phyloP scores from a whole-genome alignment of 208 protist species.

The Porcisia hertigi region DNA sequence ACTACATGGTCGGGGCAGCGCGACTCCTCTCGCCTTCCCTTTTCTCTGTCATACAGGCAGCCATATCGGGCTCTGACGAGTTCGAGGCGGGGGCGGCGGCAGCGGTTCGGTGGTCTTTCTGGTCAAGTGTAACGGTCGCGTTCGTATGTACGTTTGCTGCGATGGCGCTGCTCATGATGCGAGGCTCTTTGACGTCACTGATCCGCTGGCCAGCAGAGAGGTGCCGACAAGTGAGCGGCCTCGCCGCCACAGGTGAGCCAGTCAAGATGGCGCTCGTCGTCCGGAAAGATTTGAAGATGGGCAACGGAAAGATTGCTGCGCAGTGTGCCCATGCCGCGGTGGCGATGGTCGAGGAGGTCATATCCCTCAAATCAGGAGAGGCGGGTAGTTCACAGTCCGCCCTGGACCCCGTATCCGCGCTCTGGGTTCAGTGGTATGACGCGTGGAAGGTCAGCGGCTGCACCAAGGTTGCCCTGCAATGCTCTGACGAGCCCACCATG shows the following conservation, averaged over 20 bases:
- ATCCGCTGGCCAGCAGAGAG: slow-evolving; percentile 13
- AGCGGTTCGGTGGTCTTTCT: slow-evolving; percentile 10
- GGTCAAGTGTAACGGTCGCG: slow-evolving; percentile 4
- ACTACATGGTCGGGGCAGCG: slow-evolving; percentile 1
- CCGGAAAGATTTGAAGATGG: slow-evolving; percentile 95
- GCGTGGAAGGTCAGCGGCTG: slow-evolving; percentile 67
- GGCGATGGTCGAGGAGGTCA: slow-evolving; percentile 75
- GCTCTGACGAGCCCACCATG: slow-evolving; percentile 69
- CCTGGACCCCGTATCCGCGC: slow-evolving; percentile 7
- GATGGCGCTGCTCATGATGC: background rate
- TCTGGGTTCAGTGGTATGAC: slow-evolving; percentile 72
- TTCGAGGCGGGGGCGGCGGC: background rate
- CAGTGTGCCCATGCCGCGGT: slow-evolving; percentile 96
- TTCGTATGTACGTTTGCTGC: slow-evolving; percentile 27
- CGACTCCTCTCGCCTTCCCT: slow-evolving; percentile 1
- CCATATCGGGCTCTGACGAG: background rate
- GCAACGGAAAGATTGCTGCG: slow-evolving; percentile 94
- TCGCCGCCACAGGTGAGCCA: slow-evolving; percentile 38
- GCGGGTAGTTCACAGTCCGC: background rate
- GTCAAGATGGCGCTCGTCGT: slow-evolving; percentile 94
- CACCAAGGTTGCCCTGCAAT: slow-evolving; percentile 86
- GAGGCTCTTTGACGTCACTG: slow-evolving; percentile 6
- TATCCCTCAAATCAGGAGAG: slow-evolving; percentile 19
- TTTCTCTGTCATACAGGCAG: slow-evolving; percentile 5
- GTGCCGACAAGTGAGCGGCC: slow-evolving; percentile 18